Percentiles rank a stretch among this genome's conserved stretches.
phyloP scores from a whole-genome alignment of 345 rosid species.

The Passiflora organensis region DNA sequence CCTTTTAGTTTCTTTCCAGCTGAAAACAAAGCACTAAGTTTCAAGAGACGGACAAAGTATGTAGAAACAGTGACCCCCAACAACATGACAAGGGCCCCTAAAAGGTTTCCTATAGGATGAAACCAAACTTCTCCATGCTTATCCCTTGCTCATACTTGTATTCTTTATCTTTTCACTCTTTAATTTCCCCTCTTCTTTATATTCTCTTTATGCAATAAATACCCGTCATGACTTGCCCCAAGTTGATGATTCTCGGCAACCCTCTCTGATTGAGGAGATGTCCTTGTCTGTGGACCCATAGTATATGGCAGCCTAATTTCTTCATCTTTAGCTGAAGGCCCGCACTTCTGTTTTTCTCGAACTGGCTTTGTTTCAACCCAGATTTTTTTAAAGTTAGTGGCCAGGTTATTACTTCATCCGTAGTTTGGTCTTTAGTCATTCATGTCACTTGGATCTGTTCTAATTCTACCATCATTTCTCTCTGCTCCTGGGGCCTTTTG shows the following conservation, averaged over 20 bases:
- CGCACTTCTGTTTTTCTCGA: conserved; percentile 30
- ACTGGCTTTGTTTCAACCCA: conserved; percentile 15
- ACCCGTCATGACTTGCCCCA: conserved; percentile 19
- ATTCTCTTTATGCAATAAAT: conserved; percentile 32
- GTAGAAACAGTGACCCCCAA: conserved; percentile 40
- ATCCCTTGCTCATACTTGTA: conserved; percentile 19
- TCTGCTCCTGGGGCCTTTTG: neutral
- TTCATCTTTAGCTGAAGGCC: conserved; percentile 24
- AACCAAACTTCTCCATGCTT: conserved; percentile 34
- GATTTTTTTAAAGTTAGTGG: conserved; percentile 25
- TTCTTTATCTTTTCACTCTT: conserved; percentile 5
- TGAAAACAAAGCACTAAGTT: conserved; percentile 25
- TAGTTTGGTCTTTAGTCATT: conserved; percentile 7
- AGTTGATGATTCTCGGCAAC: conserved; percentile 25
- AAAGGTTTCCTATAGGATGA: conserved; percentile 14
- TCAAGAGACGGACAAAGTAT: conserved; percentile 27
- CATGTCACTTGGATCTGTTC: conserved; percentile 5
- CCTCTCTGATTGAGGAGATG: conserved; percentile 30
- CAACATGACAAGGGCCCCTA: conserved; percentile 41
- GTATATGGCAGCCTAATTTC: conserved; percentile 22
- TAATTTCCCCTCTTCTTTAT: neutral
- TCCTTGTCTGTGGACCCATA: conserved; percentile 31
- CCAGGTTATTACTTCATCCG: conserved; percentile 17
- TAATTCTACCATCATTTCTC: neutral
- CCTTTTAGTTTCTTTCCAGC: too few species aligned